Base-by-base conservation (phyloP, 2,329 filamentous ascomycete genomes). In the Lecanoromycetidae sp. region DNA sequence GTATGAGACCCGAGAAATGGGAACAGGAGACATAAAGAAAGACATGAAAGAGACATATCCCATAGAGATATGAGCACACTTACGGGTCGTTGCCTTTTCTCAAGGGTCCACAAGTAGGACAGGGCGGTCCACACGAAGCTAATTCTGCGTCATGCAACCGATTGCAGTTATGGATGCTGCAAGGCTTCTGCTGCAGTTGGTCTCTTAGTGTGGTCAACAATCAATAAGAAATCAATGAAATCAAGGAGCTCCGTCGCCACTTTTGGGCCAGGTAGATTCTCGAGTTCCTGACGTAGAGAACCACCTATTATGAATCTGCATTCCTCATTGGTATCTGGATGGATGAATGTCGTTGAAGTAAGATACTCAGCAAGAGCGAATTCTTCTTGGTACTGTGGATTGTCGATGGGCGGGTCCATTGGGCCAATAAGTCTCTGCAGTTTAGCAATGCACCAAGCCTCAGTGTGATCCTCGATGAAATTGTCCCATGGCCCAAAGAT, bases 361-460 rank as follows among this genome's bases (percentile, higher is more conserved):
- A 48, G 25, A 19, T 44, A 20, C 44, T 34, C 38, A 29, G 36
- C 48, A 19, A 48, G 20, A 22, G 13, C 8, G 29, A 51, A 51
- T 26, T 51, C 48, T 23, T 42, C 23, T 20, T 44, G 20, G 33
- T 51, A 51, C 6, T 30, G 29, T 2, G 30, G 26, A 27, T 39
- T 39, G 26, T 46, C 15, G 6, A 55, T 38, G 47, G 56, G 54
- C 23, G 38, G 30, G 37, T 32, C 41, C 26, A 57, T 41, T 2
- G 51, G 49, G 7, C 55, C 52, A 40, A 57, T 32, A 9, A 56
- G 53, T 47, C 52, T 47, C 6, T 51, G 49, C 26, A 57, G 52
- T 40, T 57, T 56, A 2, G 56, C 55, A 38, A 57, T 56, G 40
- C 55, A 57, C 52, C 53, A 57, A 19, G 54, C 44, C 49, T 57